Base-by-base conservation (phyloP, 2,329 filamentous ascomycete genomes). In the Aspergillus puulaauensis region DNA sequence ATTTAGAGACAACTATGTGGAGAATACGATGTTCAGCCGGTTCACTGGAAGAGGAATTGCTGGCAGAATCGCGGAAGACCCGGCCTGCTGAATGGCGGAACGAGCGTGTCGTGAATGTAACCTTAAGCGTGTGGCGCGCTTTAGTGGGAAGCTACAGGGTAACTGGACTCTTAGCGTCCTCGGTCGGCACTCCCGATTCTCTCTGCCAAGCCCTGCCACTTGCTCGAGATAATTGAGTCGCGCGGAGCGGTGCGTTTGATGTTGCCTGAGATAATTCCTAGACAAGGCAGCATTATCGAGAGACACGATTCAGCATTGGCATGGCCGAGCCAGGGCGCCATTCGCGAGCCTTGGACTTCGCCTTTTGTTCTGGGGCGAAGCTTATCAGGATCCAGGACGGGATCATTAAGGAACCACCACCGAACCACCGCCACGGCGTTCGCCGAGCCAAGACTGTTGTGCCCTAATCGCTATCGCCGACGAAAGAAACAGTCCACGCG, bases 361-460 rank as follows among this genome's bases (percentile, higher is more conserved):
- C 12, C 15, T 12, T 14, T 37, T n/a, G 35, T 5, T 15, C 14
- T 48, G 39, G 40, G 37, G 23, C 33, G 41, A 47, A 58, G n/a
- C 41, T 60, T 63, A 68, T 69, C 24, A 46, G 51, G 40, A 37
- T 12, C 68, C 24, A 46, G 51, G 40, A 37, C 35, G 35, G 35
- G 35, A 11, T 31, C 27, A 11, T 31, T 11, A 31, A 31, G 27
- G 27, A 31, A 31, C 9, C 27, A 31, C 27, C 27, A 31, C 15
- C 43, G 12, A 27, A 51, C 37, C 14, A 54, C 39, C n/a, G 17
- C 21, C 54, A 44, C 51, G 51, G 49, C 27, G 21, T 46, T 54
- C 49, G 35, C 55, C 55, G 55, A 57, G 33, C 48, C 54, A 56
- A 56, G 54, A 46, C 19, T 37, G 9, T 24, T 23, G 4, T 40